Evolutionary conservation across 2,329 filamentous ascomycete species (phyloP).

Genomic region (Paramyrothecium sp.): DNA sequence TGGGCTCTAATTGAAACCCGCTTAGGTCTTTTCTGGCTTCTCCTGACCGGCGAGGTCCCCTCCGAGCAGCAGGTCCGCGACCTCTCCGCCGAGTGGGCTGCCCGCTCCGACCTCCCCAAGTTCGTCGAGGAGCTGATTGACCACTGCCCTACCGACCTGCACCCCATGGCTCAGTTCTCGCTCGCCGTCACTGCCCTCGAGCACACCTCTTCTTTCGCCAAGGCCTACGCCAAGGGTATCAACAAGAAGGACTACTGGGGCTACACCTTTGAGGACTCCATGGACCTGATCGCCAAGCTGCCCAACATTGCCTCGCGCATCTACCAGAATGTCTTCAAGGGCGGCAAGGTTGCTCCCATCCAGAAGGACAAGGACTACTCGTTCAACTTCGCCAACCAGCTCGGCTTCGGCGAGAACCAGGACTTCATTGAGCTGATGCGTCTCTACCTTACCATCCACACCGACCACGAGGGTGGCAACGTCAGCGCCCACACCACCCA

Average conservation of each 20-base stretch:
- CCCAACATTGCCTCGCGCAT: slow-evolving; percentile 97
- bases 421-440: slow-evolving; percentile 99
- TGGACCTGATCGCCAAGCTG: slow-evolving; percentile 99
- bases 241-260: slow-evolving; percentile 99
- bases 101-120: slow-evolving; percentile 93
- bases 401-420: slow-evolving; percentile 90
- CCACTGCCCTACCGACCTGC: slow-evolving; percentile 97
- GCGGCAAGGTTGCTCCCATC: slow-evolving; percentile 92
- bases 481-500: slow-evolving; percentile 98
- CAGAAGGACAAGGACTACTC: slow-evolving; percentile 99
- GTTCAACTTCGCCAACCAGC: slow-evolving; percentile 99
- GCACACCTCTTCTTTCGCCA: slow-evolving; percentile 96
- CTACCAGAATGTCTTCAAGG: slow-evolving; percentile 99
- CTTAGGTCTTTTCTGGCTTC: slow-evolving; percentile 96
- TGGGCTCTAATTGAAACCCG: neutral
- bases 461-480: slow-evolving; percentile 99
- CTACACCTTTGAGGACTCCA: slow-evolving; percentile 99
- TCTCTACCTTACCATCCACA: slow-evolving; percentile 99
- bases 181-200: slow-evolving; percentile 96
- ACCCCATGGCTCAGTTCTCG: slow-evolving; percentile 99
- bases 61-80: slow-evolving; percentile 98
- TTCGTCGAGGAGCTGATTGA: slow-evolving; percentile 99
- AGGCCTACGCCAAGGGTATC: slow-evolving; percentile 98
- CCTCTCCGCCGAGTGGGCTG: slow-evolving; percentile 97
- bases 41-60: slow-evolving; percentile 96